Evolutionary conservation across 176 grass and related monocot genomes (phyloP).

Genomic region (Avena insularis): DNA sequence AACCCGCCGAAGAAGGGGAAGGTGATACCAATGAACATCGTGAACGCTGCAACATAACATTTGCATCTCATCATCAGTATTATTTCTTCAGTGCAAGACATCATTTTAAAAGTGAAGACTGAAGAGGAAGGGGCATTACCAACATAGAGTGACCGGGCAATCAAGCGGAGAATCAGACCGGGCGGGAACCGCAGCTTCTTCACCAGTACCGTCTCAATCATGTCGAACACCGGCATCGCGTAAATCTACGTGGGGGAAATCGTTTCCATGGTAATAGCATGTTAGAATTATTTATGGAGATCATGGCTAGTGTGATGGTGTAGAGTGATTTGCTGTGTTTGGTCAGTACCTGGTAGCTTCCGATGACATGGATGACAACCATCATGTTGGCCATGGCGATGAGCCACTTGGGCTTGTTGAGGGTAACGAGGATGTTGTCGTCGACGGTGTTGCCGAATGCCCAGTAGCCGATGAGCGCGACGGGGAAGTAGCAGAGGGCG

Average conservation of each 20-base stretch:
- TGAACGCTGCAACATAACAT: conserved; percentile 63
- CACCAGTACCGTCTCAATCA: conserved; percentile 89
- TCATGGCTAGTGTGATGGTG: not conserved
- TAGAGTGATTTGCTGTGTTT: not conserved
- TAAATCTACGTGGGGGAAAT: conserved; percentile 55
- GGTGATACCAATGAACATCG: conserved; percentile 89
- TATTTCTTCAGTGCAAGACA: not conserved
- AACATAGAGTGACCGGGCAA: conserved; percentile 68
- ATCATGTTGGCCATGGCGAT: conserved; percentile 92
- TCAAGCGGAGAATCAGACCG: conserved; percentile 64
- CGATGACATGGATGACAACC: conserved; percentile 92
- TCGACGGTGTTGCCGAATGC: conserved; percentile 55
- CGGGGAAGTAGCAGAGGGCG: conserved; percentile 92
- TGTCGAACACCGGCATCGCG: conserved; percentile 94
- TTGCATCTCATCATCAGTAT: conserved; percentile 35
- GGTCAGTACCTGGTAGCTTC: conserved; percentile 70
- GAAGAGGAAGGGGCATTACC: conserved; percentile 51
- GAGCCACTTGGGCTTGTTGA: conserved; percentile 73
- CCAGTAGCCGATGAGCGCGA: conserved; percentile 84
- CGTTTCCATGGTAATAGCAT: not conserved
- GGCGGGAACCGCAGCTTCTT: conserved; percentile 75
- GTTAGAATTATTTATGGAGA: not conserved
- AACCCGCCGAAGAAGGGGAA: conserved; percentile 88
- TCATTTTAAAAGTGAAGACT: not conserved
- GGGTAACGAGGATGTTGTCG: conserved; percentile 70